These are phyloP conservation scores for Venturia oleaginea DNA, from an alignment of 2,329 filamentous ascomycete genomes.

Conservation along the genomic window DNA sequence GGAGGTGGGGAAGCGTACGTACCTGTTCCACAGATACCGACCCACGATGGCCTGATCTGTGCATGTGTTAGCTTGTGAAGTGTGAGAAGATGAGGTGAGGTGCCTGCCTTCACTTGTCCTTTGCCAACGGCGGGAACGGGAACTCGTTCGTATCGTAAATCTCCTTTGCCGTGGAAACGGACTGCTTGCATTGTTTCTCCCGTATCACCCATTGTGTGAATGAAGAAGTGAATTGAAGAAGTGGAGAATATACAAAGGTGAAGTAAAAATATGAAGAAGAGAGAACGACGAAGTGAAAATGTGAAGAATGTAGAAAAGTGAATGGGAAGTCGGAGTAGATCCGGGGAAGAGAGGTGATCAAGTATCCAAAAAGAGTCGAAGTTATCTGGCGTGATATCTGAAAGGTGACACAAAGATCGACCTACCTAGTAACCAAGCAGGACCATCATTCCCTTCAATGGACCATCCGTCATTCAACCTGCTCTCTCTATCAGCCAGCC, in stretches of 20 bases:
- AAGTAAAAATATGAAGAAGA: neutral
- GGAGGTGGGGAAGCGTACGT: neutral
- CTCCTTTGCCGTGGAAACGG: slow-evolving; percentile 36
- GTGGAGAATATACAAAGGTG: too few species aligned
- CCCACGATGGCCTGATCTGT: slow-evolving; percentile 31
- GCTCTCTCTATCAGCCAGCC: neutral
- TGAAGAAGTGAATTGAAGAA: neutral
- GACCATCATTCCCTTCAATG: neutral
- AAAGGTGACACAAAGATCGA: neutral
- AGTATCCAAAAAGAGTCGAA: neutral
- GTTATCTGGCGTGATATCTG: neutral
- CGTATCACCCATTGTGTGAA: slow-evolving; percentile 7
- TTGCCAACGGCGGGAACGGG: slow-evolving; percentile 30
- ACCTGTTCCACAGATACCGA: slow-evolving; percentile 33
- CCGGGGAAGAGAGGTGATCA: neutral
- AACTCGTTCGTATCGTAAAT: slow-evolving; percentile 35
- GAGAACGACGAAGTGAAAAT: neutral
- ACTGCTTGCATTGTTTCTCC: slow-evolving; percentile 34
- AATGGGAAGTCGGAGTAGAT: neutral
- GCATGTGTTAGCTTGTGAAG: neutral
- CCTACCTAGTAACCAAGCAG: neutral
- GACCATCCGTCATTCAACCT: neutral
- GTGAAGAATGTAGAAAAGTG: neutral
- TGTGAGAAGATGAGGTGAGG: neutral
- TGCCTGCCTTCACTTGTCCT: slow-evolving; percentile 32